Percentiles rank a stretch among this genome's conserved stretches.
These are phyloP conservation scores for Potentilla sterilis DNA, from an alignment of 306 rosid genomes.

Conservation along the genomic window DNA sequence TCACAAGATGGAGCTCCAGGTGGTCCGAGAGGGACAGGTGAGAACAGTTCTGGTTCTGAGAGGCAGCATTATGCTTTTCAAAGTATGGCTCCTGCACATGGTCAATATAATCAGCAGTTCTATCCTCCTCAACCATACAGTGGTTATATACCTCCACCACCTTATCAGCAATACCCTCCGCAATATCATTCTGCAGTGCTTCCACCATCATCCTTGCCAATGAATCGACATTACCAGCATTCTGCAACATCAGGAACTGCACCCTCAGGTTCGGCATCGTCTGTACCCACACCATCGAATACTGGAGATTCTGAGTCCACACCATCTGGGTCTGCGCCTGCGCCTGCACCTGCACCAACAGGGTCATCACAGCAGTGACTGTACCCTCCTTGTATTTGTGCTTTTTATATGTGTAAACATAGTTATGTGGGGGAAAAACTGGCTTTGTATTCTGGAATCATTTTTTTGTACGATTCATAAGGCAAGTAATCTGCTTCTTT, in stretches of 20 bases:
- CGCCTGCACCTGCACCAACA: slow-evolving; percentile 24
- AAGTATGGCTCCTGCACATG: slow-evolving; percentile 64
- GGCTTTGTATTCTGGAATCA: neutral
- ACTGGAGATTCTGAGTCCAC: slow-evolving; percentile 19
- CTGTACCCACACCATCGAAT: slow-evolving; percentile 29
- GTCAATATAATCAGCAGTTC: slow-evolving; percentile 59
- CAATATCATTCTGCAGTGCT: slow-evolving; percentile 48
- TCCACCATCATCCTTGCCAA: slow-evolving; percentile 44
- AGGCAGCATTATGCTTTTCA: slow-evolving; percentile 59
- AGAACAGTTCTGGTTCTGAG: slow-evolving; percentile 50
- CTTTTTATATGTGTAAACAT: neutral
- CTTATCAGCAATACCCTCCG: slow-evolving; percentile 59
- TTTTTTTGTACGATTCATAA: neutral
- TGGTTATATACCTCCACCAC: slow-evolving; percentile 63
- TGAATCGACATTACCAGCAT: slow-evolving; percentile 57
- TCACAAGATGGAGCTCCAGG: slow-evolving; percentile 65
- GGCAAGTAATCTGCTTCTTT: neutral
- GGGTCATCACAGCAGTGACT: slow-evolving; percentile 41
- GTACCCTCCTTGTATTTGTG: neutral
- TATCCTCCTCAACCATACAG: slow-evolving; percentile 55
- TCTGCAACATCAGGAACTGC: slow-evolving; percentile 23
- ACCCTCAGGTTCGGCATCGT: slow-evolving; percentile 41
- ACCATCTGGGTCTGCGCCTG: slow-evolving; percentile 20
- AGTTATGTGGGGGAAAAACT: neutral
- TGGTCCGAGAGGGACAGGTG: slow-evolving; percentile 61